Conservation (phyloP, 2,329 filamentous ascomycete species). For the Calonectria hawksworthii region DNA sequence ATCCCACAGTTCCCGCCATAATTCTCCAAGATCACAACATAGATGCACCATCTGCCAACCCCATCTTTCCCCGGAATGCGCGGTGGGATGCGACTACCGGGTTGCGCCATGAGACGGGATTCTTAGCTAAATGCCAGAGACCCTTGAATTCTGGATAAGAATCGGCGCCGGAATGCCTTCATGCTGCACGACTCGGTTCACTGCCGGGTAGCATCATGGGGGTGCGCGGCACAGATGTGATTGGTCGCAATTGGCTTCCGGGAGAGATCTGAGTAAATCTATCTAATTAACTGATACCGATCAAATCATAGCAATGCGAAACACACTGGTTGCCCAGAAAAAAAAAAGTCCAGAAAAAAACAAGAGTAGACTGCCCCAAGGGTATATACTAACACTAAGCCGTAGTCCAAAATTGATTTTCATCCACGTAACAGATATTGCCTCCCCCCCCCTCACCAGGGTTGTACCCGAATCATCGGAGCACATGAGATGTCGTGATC, state of each 20-base stretch:
- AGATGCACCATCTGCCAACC: slow-evolving; percentile 32
- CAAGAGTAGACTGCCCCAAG: not conserved
- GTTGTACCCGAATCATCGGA: not conserved
- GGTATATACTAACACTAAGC: not conserved
- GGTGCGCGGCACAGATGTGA: not conserved
- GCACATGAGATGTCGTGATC: slow-evolving; percentile 27
- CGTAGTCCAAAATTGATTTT: not conserved
- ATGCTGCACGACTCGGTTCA: not conserved
- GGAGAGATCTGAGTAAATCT: not conserved
- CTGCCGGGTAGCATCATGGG: slow-evolving; percentile 7
- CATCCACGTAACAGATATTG: slow-evolving; percentile 4
- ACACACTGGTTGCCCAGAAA: not conserved
- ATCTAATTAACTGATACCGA: not conserved
- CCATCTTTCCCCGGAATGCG: slow-evolving; percentile 32
- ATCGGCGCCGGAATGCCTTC: not conserved
- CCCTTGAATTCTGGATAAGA: not conserved
- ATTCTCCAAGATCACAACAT: slow-evolving; percentile 43
- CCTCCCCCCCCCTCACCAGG: slow-evolving; percentile 3
- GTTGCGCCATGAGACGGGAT: slow-evolving; percentile 17
- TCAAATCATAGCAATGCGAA: not conserved
- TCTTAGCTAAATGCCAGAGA: slow-evolving; percentile 6
- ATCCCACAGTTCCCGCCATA: slow-evolving; percentile 38
- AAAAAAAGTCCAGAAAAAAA: not conserved
- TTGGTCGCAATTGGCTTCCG: not conserved
- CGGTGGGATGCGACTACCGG: slow-evolving; percentile 23